Evolutionary conservation across 768 basidiomycete species (phyloP).

Genomic region (Suillus americanus): DNA sequence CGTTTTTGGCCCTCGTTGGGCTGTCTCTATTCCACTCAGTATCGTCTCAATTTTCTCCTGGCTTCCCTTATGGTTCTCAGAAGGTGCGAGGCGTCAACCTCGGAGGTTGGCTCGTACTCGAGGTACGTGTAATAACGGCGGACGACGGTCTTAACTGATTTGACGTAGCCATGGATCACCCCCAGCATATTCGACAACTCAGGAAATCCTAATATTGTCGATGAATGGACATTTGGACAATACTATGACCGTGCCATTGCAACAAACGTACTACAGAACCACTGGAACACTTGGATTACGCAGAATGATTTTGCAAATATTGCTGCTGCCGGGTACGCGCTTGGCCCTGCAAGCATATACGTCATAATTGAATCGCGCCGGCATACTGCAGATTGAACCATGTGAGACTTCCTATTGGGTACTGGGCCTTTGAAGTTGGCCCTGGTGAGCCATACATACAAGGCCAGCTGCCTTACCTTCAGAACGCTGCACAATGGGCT

Average conservation of each 20-base stretch:
- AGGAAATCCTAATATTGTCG: conserved; percentile 53
- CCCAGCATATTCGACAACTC: conserved; percentile 69
- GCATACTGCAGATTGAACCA: conserved; percentile 64
- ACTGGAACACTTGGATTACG: conserved; percentile 86
- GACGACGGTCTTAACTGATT: conserved; percentile 36
- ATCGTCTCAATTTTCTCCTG: conserved; percentile 38
- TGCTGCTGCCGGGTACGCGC: conserved; percentile 65
- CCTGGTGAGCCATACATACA: conserved; percentile 77
- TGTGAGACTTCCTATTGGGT: conserved; percentile 83
- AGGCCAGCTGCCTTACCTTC: conserved; percentile 72
- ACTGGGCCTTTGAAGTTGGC: conserved; percentile 85
- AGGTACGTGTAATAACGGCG: conserved; percentile 33
- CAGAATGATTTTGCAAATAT: conserved; percentile 77
- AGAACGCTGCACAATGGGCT: conserved; percentile 72
- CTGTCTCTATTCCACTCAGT: conserved; percentile 29
- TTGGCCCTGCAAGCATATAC: neutral
- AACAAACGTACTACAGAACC: conserved; percentile 49
- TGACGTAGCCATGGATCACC: conserved; percentile 70
- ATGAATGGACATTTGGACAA: conserved; percentile 79
- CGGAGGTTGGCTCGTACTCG: conserved; percentile 63
- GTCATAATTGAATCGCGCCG: conserved; percentile 10
- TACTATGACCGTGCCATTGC: conserved; percentile 55
- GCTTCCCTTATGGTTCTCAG: conserved; percentile 71
- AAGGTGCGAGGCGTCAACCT: conserved; percentile 85
- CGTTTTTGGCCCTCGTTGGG: conserved; percentile 23